A percentile compares a stretch with the other conserved stretches of the same genome.
These are phyloP conservation scores for Ogataea paradorogensis DNA, from an alignment of 805 yeast genomes.

Conservation along the genomic window DNA sequence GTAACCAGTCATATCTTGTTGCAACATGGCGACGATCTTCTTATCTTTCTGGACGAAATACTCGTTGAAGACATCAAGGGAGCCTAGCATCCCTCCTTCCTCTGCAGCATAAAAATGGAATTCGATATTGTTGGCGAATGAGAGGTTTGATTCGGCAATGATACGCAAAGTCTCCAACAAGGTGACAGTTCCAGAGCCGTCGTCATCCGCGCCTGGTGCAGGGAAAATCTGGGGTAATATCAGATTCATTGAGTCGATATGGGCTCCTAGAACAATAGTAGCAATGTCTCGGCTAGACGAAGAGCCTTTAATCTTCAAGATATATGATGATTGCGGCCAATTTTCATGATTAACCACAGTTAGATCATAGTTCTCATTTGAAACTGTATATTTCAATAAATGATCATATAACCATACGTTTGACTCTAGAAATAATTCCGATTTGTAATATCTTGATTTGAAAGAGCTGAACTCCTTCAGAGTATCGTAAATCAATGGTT, in stretches of 20 bases:
- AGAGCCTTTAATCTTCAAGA: constrained; percentile 13
- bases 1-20: constrained; percentile 94
- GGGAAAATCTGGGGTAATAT: constrained; percentile 65
- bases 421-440: constrained; percentile 63
- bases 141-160: constrained; percentile 10
- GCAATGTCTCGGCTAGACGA: constrained; percentile 25
- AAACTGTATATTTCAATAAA: constrained; percentile 4
- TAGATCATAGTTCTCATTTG: constrained; percentile 13
- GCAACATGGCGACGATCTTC: constrained; percentile 79
- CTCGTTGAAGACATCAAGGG: constrained; percentile 66
- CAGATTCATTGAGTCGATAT: constrained; percentile 78
- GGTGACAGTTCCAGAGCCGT: constrained; percentile 84
- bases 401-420: constrained; percentile 63
- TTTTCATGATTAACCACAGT: constrained; percentile 14
- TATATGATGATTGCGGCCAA: constrained; percentile 23
- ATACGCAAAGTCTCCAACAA: constrained; percentile 60
- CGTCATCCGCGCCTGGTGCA: constrained; percentile 95
- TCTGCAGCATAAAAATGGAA: constrained; percentile 94
- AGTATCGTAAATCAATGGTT: constrained; percentile 9
- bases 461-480: constrained; percentile 18
- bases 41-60: constrained; percentile 41
- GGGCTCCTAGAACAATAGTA: constrained; percentile 76
- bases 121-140: constrained; percentile 63
- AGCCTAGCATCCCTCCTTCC: constrained; percentile 88
- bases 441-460: constrained; percentile 75